Conservation (phyloP, 371 early-diverging fungal species). For the Cladochytrium tenue region DNA sequence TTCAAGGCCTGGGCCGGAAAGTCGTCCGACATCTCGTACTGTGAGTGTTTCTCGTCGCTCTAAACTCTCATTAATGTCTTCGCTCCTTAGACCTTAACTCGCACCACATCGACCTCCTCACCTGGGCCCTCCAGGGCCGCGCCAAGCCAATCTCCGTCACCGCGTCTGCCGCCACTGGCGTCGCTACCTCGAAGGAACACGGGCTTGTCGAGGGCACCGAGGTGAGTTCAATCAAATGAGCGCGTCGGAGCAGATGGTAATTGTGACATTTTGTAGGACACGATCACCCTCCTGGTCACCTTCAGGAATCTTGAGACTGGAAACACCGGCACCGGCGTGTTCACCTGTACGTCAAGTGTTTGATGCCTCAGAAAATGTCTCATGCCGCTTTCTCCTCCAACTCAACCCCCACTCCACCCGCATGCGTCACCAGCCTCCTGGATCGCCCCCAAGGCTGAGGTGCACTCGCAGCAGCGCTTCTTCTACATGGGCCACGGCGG, state of each 20-base stretch:
- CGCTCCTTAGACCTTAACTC: slow-evolving; percentile 55
- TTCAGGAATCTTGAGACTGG: slow-evolving; percentile 22
- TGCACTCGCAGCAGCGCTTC: slow-evolving; percentile 58
- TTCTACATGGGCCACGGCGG: slow-evolving; percentile 48
- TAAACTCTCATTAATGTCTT: too few relatives aligned
- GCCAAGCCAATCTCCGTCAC: slow-evolving; percentile 44
- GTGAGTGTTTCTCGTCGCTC: too few relatives aligned
- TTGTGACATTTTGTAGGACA: too few relatives aligned
- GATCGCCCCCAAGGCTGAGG: slow-evolving; percentile 54
- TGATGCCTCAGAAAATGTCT: too few relatives aligned
- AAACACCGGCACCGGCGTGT: slow-evolving; percentile 43
- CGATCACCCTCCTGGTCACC: slow-evolving; percentile 53
- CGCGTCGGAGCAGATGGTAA: too few relatives aligned
- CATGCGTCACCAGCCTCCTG: too few relatives aligned
- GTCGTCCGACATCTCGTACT: slow-evolving; percentile 47
- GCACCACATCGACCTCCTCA: slow-evolving; percentile 55
- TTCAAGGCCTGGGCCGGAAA: slow-evolving; percentile 55
- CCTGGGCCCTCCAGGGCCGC: slow-evolving; percentile 42
- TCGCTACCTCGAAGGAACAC: slow-evolving; percentile 43
- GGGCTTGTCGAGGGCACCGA: slow-evolving; percentile 39
- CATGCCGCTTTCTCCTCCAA: too few relatives aligned
- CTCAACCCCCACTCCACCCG: too few relatives aligned
- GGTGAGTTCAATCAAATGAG: too few relatives aligned
- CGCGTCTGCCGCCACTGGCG: slow-evolving; percentile 45
- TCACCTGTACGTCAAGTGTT: too few relatives aligned